Percentiles rank a stretch among this genome's conserved stretches.
Conservation (phyloP, 331 rosid genomes). For the Ulmus americana region DNA sequence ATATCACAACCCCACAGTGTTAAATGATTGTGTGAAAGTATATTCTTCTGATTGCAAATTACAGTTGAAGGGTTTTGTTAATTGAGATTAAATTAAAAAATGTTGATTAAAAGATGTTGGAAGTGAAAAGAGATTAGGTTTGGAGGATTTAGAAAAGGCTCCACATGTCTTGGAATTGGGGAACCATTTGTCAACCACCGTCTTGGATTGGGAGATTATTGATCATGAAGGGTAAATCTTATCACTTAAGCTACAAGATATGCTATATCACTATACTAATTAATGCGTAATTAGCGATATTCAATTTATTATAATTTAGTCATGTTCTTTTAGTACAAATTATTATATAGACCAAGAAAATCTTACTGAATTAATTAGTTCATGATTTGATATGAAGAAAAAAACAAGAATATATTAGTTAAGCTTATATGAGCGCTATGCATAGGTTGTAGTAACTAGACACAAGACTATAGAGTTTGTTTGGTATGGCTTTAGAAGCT, state of each 20-base stretch:
- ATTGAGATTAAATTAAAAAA: not conserved
- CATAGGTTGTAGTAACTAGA: too few species aligned
- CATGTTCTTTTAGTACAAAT: not conserved
- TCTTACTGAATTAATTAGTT: too few species aligned
- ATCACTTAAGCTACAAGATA: constrained; percentile 45
- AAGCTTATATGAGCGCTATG: too few species aligned
- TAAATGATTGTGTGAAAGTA: constrained; percentile 25
- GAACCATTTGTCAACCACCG: constrained; percentile 45
- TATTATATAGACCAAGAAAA: too few species aligned
- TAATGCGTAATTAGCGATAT: constrained; percentile 16
- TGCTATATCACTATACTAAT: not conserved
- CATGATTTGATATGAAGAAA: too few species aligned
- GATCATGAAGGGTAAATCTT: constrained; percentile 38
- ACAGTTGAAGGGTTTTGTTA: not conserved
- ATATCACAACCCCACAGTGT: constrained; percentile 16
- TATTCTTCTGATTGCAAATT: constrained; percentile 19
- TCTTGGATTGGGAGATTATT: constrained; percentile 29
- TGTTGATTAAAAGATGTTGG: not conserved
- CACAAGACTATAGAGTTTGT: too few species aligned
- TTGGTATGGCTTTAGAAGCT: too few species aligned
- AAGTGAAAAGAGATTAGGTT: constrained; percentile 21
- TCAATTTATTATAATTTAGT: not conserved
- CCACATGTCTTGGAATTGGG: constrained; percentile 42
- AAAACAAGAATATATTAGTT: too few species aligned
- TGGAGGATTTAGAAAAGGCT: constrained; percentile 26